phyloP scores from a whole-genome alignment of 106 monocot species.

The Iris macrosiphon region DNA sequence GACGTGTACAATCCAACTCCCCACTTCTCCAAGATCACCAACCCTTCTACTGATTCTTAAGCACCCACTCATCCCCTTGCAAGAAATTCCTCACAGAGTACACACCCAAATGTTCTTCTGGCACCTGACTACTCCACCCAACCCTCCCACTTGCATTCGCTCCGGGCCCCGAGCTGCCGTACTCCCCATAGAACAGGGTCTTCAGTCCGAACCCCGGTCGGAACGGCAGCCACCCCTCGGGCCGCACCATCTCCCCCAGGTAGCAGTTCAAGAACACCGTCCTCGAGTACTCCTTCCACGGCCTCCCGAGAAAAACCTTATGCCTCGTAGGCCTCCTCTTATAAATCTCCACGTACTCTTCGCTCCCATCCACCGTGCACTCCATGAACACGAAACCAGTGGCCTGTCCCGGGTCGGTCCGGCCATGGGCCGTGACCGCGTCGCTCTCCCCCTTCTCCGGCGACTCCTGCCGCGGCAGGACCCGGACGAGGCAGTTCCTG shows the following conservation, averaged over 20 bases:
- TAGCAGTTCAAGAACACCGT: slow-evolving; percentile 55
- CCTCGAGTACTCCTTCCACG: slow-evolving; percentile 94
- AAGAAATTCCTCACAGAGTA: slow-evolving; percentile 72
- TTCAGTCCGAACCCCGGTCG: slow-evolving; percentile 60
- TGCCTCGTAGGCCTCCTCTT: slow-evolving; percentile 38
- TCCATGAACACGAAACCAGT: slow-evolving; percentile 79
- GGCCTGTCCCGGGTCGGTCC: slow-evolving; percentile 76
- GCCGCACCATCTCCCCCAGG: slow-evolving; percentile 51
- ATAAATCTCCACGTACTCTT: slow-evolving; percentile 54
- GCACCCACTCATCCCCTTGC: slow-evolving; percentile 70
- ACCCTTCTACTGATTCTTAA: too few species aligned
- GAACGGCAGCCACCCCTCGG: slow-evolving; percentile 90
- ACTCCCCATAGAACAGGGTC: slow-evolving; percentile 85
- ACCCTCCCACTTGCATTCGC: slow-evolving; percentile 51
- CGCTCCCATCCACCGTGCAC: slow-evolving; percentile 53
- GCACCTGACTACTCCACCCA: slow-evolving; percentile 61
- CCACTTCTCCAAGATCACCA: too few species aligned
- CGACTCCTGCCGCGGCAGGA: slow-evolving; percentile 42
- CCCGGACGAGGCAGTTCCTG: slow-evolving; percentile 36
- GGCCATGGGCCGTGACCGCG: slow-evolving; percentile 73
- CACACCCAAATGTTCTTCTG: slow-evolving; percentile 29
- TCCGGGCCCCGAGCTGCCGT: slow-evolving; percentile 54
- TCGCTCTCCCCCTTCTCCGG: slow-evolving; percentile 75
- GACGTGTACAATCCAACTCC: too few species aligned
- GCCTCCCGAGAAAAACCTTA: slow-evolving; percentile 71